These are phyloP conservation scores for Mucor lusitanicus DNA, from an alignment of 371 early-diverging fungal species.

Conservation along the genomic window DNA sequence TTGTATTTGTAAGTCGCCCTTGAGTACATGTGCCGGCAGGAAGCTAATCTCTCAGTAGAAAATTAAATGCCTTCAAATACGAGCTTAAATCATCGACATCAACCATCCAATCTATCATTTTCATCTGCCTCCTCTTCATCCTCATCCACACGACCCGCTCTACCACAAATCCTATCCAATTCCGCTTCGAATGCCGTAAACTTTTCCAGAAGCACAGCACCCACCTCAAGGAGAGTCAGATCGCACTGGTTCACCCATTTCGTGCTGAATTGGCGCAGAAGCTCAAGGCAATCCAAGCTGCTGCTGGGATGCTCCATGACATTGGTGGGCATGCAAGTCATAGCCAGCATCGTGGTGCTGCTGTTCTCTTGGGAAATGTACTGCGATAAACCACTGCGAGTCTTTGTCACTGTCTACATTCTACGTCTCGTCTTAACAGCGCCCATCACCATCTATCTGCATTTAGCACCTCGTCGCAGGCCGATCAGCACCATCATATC, in stretches of 20 bases:
- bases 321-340: conserved; percentile 35
- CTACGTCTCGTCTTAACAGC: conserved; percentile 41
- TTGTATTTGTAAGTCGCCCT: not conserved
- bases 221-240: conserved; percentile 47
- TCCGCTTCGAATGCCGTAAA: conserved; percentile 51
- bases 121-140: conserved; percentile 44
- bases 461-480: conserved; percentile 43
- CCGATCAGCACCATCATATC: conserved; percentile 14
- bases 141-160: conserved; percentile 47
- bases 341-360: conserved; percentile 38
- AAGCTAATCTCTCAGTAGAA: not conserved
- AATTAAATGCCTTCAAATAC: conserved; percentile 28
- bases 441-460: conserved; percentile 45
- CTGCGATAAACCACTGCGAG: conserved; percentile 50
- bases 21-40: not conserved
- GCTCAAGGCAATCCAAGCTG: conserved; percentile 45
- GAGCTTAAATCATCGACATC: conserved; percentile 48
- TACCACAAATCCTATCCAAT: conserved; percentile 46
- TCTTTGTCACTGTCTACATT: conserved; percentile 47
- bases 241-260: conserved; percentile 55
- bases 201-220: conserved; percentile 44
- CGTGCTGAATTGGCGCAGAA: conserved; percentile 47
- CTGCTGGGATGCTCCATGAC: conserved; percentile 41
- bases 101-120: conserved; percentile 41
- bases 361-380: conserved; percentile 47